These are phyloP conservation scores for Collybia sp. DNA, from an alignment of 768 basidiomycete genomes.

Conservation along the genomic window DNA sequence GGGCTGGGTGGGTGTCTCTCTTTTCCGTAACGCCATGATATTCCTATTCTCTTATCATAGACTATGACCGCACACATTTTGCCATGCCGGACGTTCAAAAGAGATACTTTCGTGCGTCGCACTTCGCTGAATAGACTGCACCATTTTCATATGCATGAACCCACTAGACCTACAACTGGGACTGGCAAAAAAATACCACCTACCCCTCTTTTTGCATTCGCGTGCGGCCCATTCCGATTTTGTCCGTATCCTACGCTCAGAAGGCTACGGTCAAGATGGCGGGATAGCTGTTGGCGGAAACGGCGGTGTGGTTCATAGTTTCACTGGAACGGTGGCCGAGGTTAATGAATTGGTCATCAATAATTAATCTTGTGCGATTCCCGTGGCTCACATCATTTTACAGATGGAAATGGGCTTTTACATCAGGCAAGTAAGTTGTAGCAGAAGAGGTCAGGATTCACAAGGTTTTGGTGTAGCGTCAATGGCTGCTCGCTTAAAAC, in stretches of 20 bases:
- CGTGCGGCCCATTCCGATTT: conserved; percentile 73
- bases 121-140: background rate
- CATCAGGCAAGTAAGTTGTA: conserved; percentile 35
- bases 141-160: background rate
- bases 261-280: conserved; percentile 57
- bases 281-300: conserved; percentile 50
- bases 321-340: conserved; percentile 66
- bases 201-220: conserved; percentile 81
- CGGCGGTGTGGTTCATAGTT: conserved; percentile 82
- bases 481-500: conserved; percentile 82
- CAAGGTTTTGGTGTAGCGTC: conserved; percentile 29
- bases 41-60: conserved; percentile 25
- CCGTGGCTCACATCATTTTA: background rate
- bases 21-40: background rate
- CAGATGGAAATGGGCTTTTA: conserved; percentile 74
- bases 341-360: conserved; percentile 56
- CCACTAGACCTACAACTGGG: conserved; percentile 46
- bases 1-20: conserved; percentile 52
- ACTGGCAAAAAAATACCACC: conserved; percentile 63
- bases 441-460: background rate
- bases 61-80: conserved; percentile 74
- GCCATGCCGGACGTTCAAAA: conserved; percentile 56
- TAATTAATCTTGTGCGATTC: background rate
- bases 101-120: conserved; percentile 53
- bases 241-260: conserved; percentile 56